Evolutionary conservation across 176 grass and related monocot genomes (phyloP).

Genomic region (Lolium perenne): DNA sequence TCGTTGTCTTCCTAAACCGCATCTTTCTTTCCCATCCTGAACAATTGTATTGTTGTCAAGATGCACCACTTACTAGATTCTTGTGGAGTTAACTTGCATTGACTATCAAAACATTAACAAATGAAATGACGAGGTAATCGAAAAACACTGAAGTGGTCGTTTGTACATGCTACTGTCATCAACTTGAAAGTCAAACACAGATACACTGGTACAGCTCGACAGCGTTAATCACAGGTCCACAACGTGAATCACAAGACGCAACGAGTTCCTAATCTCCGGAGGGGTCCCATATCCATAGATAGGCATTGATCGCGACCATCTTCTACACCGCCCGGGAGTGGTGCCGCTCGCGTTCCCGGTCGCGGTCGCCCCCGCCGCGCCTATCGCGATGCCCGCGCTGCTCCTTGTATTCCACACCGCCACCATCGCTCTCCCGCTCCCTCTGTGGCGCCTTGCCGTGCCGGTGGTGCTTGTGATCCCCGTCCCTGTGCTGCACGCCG

Average conservation of each 20-base stretch:
- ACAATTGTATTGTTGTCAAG: too few relatives aligned
- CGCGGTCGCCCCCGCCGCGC: not conserved
- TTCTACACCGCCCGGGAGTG: not conserved
- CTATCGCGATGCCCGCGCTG: not conserved
- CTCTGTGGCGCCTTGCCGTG: slow-evolving; percentile 39
- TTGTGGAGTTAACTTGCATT: too few relatives aligned
- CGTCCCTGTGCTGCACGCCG: slow-evolving; percentile 39
- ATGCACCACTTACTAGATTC: too few relatives aligned
- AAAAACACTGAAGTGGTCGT: not conserved
- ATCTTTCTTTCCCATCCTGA: too few relatives aligned
- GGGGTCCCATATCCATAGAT: not conserved
- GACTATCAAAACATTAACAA: too few relatives aligned
- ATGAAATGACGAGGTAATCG: too few relatives aligned
- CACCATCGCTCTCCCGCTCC: not conserved
- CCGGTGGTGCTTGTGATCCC: slow-evolving; percentile 44
- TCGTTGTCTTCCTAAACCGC: too few relatives aligned
- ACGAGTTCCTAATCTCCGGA: not conserved
- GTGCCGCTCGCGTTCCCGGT: not conserved
- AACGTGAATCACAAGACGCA: not conserved
- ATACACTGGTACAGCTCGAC: not conserved
- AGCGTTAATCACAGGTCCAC: not conserved
- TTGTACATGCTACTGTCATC: not conserved
- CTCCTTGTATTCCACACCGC: not conserved
- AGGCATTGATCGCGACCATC: not conserved
- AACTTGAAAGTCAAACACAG: not conserved